Conservation (phyloP, 2,329 filamentous ascomycete species). For the Apiospora arundinis region DNA sequence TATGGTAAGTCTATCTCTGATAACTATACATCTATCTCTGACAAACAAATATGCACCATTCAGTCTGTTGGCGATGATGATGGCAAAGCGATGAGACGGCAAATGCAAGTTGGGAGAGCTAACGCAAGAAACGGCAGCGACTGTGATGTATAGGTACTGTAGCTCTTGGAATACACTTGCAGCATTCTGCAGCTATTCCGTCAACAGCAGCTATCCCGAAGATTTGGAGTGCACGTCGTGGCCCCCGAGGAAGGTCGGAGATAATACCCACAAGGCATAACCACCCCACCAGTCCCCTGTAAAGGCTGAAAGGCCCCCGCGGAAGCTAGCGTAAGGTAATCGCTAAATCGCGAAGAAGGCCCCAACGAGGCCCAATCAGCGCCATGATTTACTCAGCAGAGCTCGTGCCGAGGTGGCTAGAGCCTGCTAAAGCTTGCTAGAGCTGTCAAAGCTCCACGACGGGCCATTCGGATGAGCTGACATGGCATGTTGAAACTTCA, state of each 20-base stretch:
- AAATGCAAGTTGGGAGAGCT: no score
- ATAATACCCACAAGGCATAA: not conserved
- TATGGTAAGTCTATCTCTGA: no score
- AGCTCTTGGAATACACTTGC: no score
- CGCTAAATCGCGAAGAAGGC: not conserved
- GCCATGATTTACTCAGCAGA: constrained; percentile 25
- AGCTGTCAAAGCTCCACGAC: constrained; percentile 19
- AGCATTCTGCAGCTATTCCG: no score
- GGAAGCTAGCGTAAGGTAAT: not conserved
- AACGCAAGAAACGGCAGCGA: no score
- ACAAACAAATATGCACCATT: no score
- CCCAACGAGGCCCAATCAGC: constrained; percentile 13
- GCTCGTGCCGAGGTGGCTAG: not conserved
- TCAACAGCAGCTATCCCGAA: not conserved
- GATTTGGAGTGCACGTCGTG: not conserved
- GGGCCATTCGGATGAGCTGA: constrained; percentile 22
- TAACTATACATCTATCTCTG: no score
- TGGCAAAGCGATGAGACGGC: no score
- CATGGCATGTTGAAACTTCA: constrained; percentile 25
- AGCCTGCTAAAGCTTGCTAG: not conserved
- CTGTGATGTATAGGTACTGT: no score
- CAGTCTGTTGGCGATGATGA: no score
- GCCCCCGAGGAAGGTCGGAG: constrained; percentile 21
- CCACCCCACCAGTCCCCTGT: not conserved
- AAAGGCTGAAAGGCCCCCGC: not conserved